phyloP scores from a whole-genome alignment of 164 flowering plant species.

The Annona squamosa region DNA sequence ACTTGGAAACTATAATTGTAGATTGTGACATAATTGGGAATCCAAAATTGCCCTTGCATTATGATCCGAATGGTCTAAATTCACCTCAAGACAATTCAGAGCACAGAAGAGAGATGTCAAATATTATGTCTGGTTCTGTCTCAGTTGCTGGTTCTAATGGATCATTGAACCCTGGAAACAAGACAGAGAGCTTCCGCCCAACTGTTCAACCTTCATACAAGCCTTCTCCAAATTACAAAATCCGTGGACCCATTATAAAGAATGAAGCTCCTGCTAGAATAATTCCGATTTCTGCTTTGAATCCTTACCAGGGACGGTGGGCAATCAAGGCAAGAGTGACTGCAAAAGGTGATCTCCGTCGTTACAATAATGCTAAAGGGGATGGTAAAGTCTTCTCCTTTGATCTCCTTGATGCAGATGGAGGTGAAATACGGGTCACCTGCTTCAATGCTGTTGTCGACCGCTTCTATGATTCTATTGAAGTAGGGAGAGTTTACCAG shows the following conservation, averaged over 20 bases:
- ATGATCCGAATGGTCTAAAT: slow-evolving; percentile 30
- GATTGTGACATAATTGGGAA: slow-evolving; percentile 79
- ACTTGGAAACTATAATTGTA: slow-evolving; percentile 78
- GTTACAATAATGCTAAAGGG: slow-evolving; percentile 92
- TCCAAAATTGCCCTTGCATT: slow-evolving; percentile 38
- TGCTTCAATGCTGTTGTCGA: slow-evolving; percentile 93
- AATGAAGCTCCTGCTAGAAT: slow-evolving; percentile 94
- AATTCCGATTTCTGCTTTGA: slow-evolving; percentile 84
- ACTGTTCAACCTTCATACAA: slow-evolving; percentile 80
- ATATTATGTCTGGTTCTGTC: neutral
- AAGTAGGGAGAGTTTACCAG: slow-evolving; percentile 79
- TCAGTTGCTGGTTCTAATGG: slow-evolving; percentile 4
- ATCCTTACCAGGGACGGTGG: slow-evolving; percentile 98
- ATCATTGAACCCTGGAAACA: slow-evolving; percentile 22
- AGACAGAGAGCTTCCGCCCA: slow-evolving; percentile 40
- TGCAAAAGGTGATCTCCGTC: slow-evolving; percentile 87
- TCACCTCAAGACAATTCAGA: slow-evolving; percentile 18
- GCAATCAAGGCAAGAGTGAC: slow-evolving; percentile 98
- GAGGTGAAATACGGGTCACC: slow-evolving; percentile 94
- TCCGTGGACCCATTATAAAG: slow-evolving; percentile 72
- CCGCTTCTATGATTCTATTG: slow-evolving; percentile 69
- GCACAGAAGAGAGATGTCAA: slow-evolving; percentile 3
- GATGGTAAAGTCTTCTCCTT: slow-evolving; percentile 99
- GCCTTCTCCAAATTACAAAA: slow-evolving; percentile 80
- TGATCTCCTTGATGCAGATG: slow-evolving; percentile 93